phyloP scores from a whole-genome alignment of 139 green algal species.

The Chlorella sp. region DNA sequence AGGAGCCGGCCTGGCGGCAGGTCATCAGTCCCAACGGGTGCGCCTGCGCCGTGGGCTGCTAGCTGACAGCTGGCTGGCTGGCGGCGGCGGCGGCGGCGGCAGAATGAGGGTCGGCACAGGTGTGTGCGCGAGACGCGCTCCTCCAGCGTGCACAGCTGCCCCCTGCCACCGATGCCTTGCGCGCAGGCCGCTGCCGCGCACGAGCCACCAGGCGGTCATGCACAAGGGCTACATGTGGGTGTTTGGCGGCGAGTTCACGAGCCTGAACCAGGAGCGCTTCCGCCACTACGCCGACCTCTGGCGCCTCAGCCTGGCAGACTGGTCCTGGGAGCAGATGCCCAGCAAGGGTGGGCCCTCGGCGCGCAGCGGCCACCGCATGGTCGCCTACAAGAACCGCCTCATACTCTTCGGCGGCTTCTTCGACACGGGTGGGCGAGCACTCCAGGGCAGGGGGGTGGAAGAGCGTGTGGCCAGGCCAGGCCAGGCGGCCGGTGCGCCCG shows the following conservation, averaged over 20 bases:
- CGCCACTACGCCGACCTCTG: slow-evolving; percentile 95
- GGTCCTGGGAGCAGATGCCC: slow-evolving; percentile 90
- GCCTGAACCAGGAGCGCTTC: slow-evolving; percentile 87
- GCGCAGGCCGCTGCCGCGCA: slow-evolving; percentile 79
- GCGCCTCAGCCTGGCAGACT: slow-evolving; percentile 86
- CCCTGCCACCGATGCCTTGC: not conserved
- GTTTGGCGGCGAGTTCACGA: slow-evolving; percentile 97
- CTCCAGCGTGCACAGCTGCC: not conserved
- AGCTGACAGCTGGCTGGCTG: too few species aligned
- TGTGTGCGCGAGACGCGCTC: not conserved
- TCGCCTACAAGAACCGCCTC: slow-evolving; percentile 73
- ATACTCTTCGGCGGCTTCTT: slow-evolving; percentile 97
- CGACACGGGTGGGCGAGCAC: slow-evolving; percentile 63
- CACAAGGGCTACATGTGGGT: slow-evolving; percentile 85
- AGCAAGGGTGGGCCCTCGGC: slow-evolving; percentile 69
- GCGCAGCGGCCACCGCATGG: slow-evolving; percentile 92
- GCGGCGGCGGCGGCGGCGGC: too few species aligned
- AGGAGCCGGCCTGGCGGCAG: slow-evolving; percentile 73
- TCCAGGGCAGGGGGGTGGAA: not conserved
- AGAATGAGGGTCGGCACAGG: too few species aligned
- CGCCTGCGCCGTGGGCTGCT: slow-evolving; percentile 2
- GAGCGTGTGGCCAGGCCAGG: not conserved
- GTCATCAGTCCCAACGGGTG: slow-evolving; percentile 71
- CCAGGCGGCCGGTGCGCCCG: too few species aligned
- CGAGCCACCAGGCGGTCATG: slow-evolving; percentile 83